Conservation (phyloP, 1,139 yeast genomes). For the Yamadazyma friedrichii region DNA sequence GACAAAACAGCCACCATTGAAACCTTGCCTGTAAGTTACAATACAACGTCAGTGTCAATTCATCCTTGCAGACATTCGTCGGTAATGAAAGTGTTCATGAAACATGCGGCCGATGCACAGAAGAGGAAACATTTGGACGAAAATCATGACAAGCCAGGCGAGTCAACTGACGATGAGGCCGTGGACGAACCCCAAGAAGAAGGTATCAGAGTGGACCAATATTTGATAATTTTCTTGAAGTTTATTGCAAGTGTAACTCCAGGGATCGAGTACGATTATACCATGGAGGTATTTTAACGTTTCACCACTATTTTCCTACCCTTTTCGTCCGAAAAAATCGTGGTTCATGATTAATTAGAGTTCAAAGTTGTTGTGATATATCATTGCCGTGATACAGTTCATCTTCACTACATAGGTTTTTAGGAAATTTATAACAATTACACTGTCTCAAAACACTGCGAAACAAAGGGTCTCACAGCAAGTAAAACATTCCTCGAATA, state of each 20-base stretch:
- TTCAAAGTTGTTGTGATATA: too few species aligned
- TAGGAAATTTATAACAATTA: too few species aligned
- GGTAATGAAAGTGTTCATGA: slow-evolving; percentile 87
- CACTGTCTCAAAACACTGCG: too few species aligned
- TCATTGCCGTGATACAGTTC: too few species aligned
- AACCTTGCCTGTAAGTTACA: slow-evolving; percentile 77
- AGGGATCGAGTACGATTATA: slow-evolving; percentile 93
- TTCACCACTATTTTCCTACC: not conserved
- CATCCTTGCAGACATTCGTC: slow-evolving; percentile 97
- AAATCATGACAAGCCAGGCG: slow-evolving; percentile 18
- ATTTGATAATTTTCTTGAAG: slow-evolving; percentile 81
- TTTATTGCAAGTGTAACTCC: slow-evolving; percentile 97
- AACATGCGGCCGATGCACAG: slow-evolving; percentile 31
- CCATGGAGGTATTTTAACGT: slow-evolving; percentile 77
- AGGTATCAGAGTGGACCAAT: slow-evolving; percentile 81
- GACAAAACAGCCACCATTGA: slow-evolving; percentile 97
- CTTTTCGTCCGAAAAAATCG: too few species aligned
- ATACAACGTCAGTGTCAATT: slow-evolving; percentile 82
- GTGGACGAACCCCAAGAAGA: slow-evolving; percentile 30
- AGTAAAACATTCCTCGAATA: too few species aligned
- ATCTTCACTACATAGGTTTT: too few species aligned
- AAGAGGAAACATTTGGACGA: slow-evolving; percentile 23
- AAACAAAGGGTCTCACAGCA: too few species aligned
- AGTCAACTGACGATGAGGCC: slow-evolving; percentile 23
- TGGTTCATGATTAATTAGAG: too few species aligned